Evolutionary conservation across 1,284 basidiomycete genomes (phyloP), one percentile per base, ranked within the genome.

Genomic region (Ustilago shanxiensis): DNA sequence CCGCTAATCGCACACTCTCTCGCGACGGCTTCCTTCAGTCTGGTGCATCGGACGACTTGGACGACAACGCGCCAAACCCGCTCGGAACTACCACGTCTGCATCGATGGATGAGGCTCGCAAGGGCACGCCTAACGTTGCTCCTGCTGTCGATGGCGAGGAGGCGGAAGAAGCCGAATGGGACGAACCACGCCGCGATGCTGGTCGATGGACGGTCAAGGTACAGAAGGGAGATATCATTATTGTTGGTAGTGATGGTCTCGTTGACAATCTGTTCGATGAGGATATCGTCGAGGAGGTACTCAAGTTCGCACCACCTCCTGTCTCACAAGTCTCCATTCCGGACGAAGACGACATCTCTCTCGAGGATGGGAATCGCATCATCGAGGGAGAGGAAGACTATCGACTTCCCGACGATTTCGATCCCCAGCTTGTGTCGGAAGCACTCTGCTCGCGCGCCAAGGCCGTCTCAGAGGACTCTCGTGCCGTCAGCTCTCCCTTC

Each of bases 211-310:
- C 91, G 2, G 88, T 98, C 7, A 91, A 91, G 22, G 94, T 98
- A 5, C 90, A 91, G 80, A 90, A 90, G 52, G 92, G 93, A 71
- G 95, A 98, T 59, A 92, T 98, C 47, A 90, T 98, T 52, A 92
- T 98, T 65, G 90, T 98, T 35, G 93, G 94, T 2, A 92, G 90
- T 37, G 95, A 98, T 84, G 95, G 95, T 1, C 88, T 98, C 56
- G 92, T 92, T 82, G 95, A 98, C 87, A 98, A 98, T 82, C 88
- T 98, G 55, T 98, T 95, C 90, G 95, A 98, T 84, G 92, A 94
- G 82, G 95, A 98, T 74, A 92, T 98, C 28, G 87, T 98, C 14
- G 95, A 97, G 75, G 93, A 95, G 80, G 92, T 98, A 13, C 88
- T 90, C 14, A 88, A 91, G 49, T 93, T 94, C 84, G 75, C 76